phyloP scores from a whole-genome alignment of 2,329 filamentous ascomycete species.

The Endocalyx cinctus region DNA sequence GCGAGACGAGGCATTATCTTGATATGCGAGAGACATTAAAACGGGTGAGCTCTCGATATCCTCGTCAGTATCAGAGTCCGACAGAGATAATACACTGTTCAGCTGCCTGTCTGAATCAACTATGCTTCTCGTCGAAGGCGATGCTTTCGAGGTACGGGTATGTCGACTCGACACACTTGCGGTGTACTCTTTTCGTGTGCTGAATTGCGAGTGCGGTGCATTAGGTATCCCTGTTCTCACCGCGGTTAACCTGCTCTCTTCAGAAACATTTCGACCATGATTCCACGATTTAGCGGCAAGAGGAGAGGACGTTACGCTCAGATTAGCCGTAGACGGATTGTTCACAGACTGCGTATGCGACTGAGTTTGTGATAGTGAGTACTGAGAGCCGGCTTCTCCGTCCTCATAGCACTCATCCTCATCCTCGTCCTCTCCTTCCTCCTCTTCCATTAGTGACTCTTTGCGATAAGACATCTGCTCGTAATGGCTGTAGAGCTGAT shows the following conservation, averaged over 20 bases:
- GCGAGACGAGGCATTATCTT: constrained; percentile 19
- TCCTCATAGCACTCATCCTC: constrained; percentile 7
- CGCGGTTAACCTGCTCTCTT: constrained; percentile 21
- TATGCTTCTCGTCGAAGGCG: constrained; percentile 44
- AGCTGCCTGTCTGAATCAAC: constrained; percentile 48
- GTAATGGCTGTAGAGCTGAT: constrained; percentile 54
- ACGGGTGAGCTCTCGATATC: constrained; percentile 31
- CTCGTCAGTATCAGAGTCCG: constrained; percentile 52
- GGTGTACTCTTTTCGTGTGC: constrained; percentile 36
- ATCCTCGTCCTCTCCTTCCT: constrained; percentile 13
- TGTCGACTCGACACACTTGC: constrained; percentile 52
- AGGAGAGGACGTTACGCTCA: constrained; percentile 14
- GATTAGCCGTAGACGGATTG: constrained; percentile 10
- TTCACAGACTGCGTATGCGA: constrained; percentile 6
- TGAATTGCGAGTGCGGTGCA: constrained; percentile 20
- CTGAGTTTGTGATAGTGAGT: too few species aligned
- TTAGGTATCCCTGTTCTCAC: constrained; percentile 20
- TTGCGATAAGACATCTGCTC: constrained; percentile 51
- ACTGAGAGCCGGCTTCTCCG: constrained; percentile 1
- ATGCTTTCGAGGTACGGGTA: constrained; percentile 50
- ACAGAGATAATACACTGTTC: constrained; percentile 52
- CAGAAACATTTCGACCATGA: constrained; percentile 20
- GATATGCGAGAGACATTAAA: constrained; percentile 28
- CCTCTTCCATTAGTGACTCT: constrained; percentile 21
- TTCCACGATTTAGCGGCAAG: constrained; percentile 10